These are phyloP conservation scores for Debaryomyces udenii DNA, from an alignment of 1,139 yeast species.

Conservation along the genomic window DNA sequence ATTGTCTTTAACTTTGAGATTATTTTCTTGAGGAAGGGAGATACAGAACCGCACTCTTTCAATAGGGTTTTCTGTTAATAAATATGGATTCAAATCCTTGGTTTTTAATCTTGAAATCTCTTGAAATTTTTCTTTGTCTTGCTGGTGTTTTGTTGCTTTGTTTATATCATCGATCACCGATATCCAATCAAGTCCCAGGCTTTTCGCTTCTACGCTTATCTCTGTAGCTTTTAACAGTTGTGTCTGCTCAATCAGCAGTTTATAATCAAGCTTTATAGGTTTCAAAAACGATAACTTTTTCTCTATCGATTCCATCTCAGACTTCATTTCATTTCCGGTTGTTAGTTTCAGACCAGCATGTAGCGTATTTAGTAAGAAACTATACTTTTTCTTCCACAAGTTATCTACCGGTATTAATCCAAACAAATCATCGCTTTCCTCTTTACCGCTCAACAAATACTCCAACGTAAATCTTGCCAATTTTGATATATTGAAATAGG, in stretches of 20 bases:
- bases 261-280: constrained; percentile 34
- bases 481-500: constrained; percentile 49
- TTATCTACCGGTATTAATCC: constrained; percentile 38
- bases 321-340: neutral
- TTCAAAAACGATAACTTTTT: constrained; percentile 29
- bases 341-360: neutral
- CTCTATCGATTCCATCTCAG: constrained; percentile 10
- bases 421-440: constrained; percentile 48
- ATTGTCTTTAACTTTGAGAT: neutral
- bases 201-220: constrained; percentile 10
- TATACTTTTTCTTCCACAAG: constrained; percentile 15
- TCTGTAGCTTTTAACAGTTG: constrained; percentile 12
- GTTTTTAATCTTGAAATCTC: constrained; percentile 38
- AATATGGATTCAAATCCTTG: constrained; percentile 52
- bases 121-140: constrained; percentile 36
- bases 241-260: constrained; percentile 21
- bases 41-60: constrained; percentile 40
- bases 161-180: constrained; percentile 31
- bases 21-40: constrained; percentile 5
- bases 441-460: constrained; percentile 52
- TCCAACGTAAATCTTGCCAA: constrained; percentile 69
- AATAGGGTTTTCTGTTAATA: constrained; percentile 49
- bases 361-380: constrained; percentile 7
- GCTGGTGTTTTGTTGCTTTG: constrained; percentile 29
- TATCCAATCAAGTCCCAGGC: constrained; percentile 31